phyloP scores from a whole-genome alignment of 1,139 yeast species.

The Pichia sp. region DNA sequence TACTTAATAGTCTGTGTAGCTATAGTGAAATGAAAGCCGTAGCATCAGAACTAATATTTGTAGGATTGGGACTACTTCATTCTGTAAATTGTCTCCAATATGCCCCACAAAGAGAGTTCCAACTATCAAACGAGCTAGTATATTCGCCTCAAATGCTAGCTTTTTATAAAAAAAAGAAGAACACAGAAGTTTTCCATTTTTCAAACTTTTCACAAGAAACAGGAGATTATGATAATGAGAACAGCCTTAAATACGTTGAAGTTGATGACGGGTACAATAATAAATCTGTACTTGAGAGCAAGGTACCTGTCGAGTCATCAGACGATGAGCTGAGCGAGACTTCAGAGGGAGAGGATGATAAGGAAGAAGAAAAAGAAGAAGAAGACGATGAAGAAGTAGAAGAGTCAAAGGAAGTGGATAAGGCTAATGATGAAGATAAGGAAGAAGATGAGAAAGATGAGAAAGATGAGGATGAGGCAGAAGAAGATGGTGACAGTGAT shows the following conservation, averaged over 20 bases:
- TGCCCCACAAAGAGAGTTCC: not conserved
- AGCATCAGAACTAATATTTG: not conserved
- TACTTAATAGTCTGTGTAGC: no score
- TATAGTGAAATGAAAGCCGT: not conserved
- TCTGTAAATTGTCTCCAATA: not conserved
- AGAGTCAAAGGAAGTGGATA: not conserved
- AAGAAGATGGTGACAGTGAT: not conserved
- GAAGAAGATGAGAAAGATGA: not conserved
- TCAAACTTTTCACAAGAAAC: not conserved
- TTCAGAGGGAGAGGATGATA: not conserved
- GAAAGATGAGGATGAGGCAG: not conserved
- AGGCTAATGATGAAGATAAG: not conserved
- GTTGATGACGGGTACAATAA: not conserved
- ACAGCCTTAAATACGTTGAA: not conserved
- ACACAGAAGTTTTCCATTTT: not conserved
- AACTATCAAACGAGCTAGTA: not conserved
- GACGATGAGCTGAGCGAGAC: not conserved
- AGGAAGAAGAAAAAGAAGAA: not conserved
- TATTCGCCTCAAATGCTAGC: constrained; percentile 2
- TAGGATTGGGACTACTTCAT: not conserved
- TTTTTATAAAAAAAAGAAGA: not conserved
- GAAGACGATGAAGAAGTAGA: not conserved
- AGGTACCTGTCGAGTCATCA: no score
- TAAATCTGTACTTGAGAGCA: not conserved
- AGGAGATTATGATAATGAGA: not conserved